Percentiles rank a stretch among this genome's conserved stretches.
Conservation (phyloP, 2,329 filamentous ascomycete genomes). For the Waltergamsia citrina region DNA sequence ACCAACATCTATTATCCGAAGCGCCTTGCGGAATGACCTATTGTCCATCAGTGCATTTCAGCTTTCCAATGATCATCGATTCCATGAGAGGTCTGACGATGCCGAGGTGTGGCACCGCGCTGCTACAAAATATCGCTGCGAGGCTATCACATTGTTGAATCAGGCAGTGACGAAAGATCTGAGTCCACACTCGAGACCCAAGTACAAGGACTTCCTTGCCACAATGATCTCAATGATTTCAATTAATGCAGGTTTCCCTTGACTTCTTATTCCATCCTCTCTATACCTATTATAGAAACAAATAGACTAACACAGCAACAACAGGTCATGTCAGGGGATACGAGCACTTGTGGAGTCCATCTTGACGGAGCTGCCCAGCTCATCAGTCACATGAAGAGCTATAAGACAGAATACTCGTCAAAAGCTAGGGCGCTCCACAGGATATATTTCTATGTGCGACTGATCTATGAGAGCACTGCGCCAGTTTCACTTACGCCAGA, state of each 20-base stretch:
- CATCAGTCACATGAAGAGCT: conserved; percentile 6
- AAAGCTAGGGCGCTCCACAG: conserved; percentile 9
- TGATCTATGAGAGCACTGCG: conserved; percentile 11
- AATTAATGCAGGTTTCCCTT: conserved; percentile 12
- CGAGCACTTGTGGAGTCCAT: conserved; percentile 9
- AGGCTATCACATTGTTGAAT: conserved; percentile 12
- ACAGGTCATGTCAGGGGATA: conserved; percentile 12
- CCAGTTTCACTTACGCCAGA: too few species aligned
- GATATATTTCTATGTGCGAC: conserved; percentile 11
- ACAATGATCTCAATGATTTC: conserved; percentile 17
- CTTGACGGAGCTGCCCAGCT: conserved; percentile 7
- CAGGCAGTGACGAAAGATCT: conserved; percentile 10
- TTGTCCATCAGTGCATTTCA: conserved; percentile 16
- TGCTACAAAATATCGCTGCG: conserved; percentile 7
- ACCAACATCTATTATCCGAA: conserved; percentile 11
- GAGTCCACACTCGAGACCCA: conserved; percentile 6
- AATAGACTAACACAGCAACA: not conserved
- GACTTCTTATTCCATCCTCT: too few species aligned
- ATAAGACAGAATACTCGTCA: conserved; percentile 6
- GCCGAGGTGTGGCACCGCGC: conserved; percentile 8
- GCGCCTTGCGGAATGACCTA: conserved; percentile 11
- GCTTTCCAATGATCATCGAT: conserved; percentile 11
- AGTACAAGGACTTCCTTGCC: conserved; percentile 16
- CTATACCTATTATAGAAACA: not conserved
- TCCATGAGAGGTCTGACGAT: conserved; percentile 6